Base-by-base conservation (phyloP, 2,329 filamentous ascomycete genomes). In the Nectriaceae sp. region DNA sequence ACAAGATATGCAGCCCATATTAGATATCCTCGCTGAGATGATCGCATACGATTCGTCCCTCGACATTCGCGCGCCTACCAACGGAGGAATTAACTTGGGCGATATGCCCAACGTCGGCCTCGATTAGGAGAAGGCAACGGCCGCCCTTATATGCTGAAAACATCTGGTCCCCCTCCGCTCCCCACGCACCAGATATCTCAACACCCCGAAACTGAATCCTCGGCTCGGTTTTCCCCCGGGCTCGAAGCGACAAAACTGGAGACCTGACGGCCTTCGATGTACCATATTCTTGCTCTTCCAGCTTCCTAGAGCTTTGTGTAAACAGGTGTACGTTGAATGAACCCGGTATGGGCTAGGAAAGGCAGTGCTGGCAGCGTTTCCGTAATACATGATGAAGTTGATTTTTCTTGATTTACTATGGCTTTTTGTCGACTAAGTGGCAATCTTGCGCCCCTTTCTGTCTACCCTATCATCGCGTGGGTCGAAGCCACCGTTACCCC, bases 21-120 rank as follows among this genome's bases (percentile, higher is more conserved):
- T 99, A 62, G 93, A 99, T 71, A 87, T 97, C 63, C 85, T 99
- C 55, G 94, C 94, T 59, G 90, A 97, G 76, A 97, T 99, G 90
- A 96, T 99, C 65, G 93, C 92, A 56, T 84, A 92, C 71, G 94
- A 97, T 75, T 83, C 87, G 55, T 84, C 77, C 56, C 75, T 90
- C 59, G 82, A 86, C 59, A 78, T 89, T 54, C 82, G 73, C 49
- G 57, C 70, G 44, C 66, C 64, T 48, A 55, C 66, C 47, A 56
- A 57, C 33, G 57, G 61, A 22, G 68, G 67, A 52, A 68, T 74
- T 55, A 75, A 75, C 68, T 65, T 77, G 47, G 65, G 69, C 53
- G 75, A 77, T 49, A 73, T 79, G 44, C 77, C 77, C 53, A 75
- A 66, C 57, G 77, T 78, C 46, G 77, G 78, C 54, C 74, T 83